phyloP scores from a whole-genome alignment of 75 land plant genomes.

The Isoetes taiwanensis region DNA sequence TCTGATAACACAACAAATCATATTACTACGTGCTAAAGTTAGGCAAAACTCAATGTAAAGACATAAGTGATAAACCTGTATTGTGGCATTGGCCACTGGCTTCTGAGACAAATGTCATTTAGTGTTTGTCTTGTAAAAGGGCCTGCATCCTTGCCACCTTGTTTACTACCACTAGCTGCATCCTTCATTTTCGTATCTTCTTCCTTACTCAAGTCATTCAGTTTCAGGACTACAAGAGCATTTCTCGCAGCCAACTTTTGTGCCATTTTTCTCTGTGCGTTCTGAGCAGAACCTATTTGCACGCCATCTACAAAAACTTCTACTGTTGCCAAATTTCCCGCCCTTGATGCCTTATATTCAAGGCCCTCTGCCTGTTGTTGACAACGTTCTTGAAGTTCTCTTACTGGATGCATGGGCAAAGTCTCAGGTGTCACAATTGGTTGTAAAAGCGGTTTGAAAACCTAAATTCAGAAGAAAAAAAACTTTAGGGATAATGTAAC shows the following conservation, averaged over 20 bases:
- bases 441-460: conserved; percentile 76
- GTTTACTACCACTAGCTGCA: conserved; percentile 24
- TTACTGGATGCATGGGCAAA: conserved; percentile 97
- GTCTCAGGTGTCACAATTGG: conserved; percentile 99
- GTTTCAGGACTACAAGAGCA: conserved; percentile 78
- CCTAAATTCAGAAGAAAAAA: conserved; percentile 25
- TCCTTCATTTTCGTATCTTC: conserved; percentile 24
- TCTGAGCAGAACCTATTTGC: conserved; percentile 86
- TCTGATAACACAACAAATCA: conserved; percentile 19
- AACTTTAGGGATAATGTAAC: conserved; percentile 1
- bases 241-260: conserved; percentile 96
- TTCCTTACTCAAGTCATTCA: conserved; percentile 49
- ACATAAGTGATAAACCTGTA: conserved; percentile 35
- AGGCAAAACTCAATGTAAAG: not conserved
- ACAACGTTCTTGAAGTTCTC: conserved; percentile 97
- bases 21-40: not conserved
- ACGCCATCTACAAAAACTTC: conserved; percentile 92
- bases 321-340: conserved; percentile 82
- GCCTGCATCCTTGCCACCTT: conserved; percentile 33
- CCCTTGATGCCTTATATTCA: conserved; percentile 82
- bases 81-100: conserved; percentile 97
- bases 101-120: conserved; percentile 81
- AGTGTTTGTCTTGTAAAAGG: conserved; percentile 76
- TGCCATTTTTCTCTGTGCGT: conserved; percentile 98
- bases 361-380: conserved; percentile 97